phyloP scores from a whole-genome alignment of 306 rosid species.

The Ormosia emarginata region DNA sequence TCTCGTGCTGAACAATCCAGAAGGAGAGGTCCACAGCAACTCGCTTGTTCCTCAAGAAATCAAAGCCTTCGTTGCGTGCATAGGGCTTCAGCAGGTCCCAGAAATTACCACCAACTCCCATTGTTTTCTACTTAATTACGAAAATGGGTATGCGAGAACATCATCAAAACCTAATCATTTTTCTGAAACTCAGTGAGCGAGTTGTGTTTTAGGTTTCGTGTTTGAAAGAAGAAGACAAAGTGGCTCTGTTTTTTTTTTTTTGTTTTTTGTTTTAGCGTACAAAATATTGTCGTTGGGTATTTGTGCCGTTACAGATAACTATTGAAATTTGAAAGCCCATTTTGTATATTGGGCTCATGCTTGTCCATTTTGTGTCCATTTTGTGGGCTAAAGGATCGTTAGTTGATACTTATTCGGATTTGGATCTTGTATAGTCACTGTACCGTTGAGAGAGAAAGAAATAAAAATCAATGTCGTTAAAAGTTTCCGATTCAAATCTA shows the following conservation, averaged over 20 bases:
- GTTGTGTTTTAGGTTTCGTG: slow-evolving; percentile 24
- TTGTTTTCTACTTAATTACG: slow-evolving; percentile 15
- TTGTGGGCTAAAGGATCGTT: no score
- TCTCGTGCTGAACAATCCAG: slow-evolving; percentile 88
- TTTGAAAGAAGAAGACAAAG: neutral
- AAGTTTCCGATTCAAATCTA: no score
- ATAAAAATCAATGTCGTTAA: no score
- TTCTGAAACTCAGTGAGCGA: neutral
- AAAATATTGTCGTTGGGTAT: slow-evolving; percentile 28
- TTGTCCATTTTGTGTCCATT: neutral
- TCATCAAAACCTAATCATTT: neutral
- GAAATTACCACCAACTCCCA: slow-evolving; percentile 88
- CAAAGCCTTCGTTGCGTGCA: slow-evolving; percentile 65
- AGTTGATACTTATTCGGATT: no score
- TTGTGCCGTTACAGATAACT: slow-evolving; percentile 11
- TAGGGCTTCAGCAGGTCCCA: slow-evolving; percentile 88
- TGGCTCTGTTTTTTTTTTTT: neutral
- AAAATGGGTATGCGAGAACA: slow-evolving; percentile 19
- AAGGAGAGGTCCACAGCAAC: slow-evolving; percentile 89
- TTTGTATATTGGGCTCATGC: neutral
- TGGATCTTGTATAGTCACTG: no score
- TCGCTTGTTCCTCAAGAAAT: slow-evolving; percentile 92
- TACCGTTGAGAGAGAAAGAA: no score
- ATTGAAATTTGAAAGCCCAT: slow-evolving; percentile 19
- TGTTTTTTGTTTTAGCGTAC: neutral